Evolutionary conservation across 345 rosid species (phyloP).

Genomic region (Cardamine resedifolia): DNA sequence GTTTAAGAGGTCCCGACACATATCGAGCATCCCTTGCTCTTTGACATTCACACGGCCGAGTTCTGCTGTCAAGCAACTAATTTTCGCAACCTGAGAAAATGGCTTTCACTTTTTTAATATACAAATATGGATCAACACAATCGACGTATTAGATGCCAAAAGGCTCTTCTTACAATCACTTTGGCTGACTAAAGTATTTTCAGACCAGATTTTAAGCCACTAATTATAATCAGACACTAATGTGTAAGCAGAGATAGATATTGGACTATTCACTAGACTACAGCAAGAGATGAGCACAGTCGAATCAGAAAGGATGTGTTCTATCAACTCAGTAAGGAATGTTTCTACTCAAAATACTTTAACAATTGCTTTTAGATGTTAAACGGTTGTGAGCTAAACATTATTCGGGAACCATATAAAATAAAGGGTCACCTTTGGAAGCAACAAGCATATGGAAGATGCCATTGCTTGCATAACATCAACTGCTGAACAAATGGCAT

Average conservation of each 20-base stretch:
- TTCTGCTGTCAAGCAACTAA: conserved; percentile 54
- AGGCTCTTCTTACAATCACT: neutral
- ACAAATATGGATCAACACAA: neutral
- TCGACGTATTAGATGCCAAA: neutral
- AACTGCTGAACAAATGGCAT: conserved; percentile 80
- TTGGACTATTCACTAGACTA: neutral
- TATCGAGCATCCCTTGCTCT: conserved; percentile 58
- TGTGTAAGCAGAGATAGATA: neutral
- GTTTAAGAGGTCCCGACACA: conserved; percentile 58
- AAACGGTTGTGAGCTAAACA: neutral
- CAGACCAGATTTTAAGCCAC: neutral
- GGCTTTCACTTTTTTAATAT: neutral
- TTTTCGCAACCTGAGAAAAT: conserved; percentile 52
- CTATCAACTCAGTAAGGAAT: neutral
- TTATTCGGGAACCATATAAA: neutral
- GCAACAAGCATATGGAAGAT: conserved; percentile 64
- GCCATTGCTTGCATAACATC: conserved; percentile 93
- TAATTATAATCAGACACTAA: neutral
- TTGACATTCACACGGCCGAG: conserved; percentile 49
- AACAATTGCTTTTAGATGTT: neutral
- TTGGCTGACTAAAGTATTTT: neutral
- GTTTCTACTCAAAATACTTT: neutral
- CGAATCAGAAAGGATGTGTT: neutral
- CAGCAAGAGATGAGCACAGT: neutral
- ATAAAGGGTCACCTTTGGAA: conserved; percentile 55